These are phyloP conservation scores for Mesembryanthemum crystallinum DNA, from an alignment of 148 eudicot species.

Conservation along the genomic window DNA sequence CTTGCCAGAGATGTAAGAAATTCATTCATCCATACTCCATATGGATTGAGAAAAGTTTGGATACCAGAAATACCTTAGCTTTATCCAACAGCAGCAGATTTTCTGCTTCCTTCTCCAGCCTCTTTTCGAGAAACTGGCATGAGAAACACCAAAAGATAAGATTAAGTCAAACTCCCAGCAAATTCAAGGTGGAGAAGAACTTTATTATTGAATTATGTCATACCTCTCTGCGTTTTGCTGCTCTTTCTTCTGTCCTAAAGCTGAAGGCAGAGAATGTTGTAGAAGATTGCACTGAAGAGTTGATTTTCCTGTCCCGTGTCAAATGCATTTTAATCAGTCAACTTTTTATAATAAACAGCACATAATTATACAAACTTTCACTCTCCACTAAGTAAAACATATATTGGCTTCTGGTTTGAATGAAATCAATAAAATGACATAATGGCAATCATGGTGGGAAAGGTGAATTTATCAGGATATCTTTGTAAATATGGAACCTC, in stretches of 20 bases:
- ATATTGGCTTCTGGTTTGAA: background rate
- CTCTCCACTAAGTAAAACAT: background rate
- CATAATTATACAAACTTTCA: background rate
- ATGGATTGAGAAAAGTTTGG: background rate
- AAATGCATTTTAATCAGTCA: background rate
- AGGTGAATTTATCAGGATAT: background rate
- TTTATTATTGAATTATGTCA: background rate
- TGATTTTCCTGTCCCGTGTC: constrained; percentile 34
- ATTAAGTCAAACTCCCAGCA: background rate
- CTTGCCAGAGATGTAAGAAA: background rate
- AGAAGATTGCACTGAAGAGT: constrained; percentile 42
- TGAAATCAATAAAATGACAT: background rate
- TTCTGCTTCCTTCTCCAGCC: constrained; percentile 56
- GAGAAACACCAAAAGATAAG: background rate
- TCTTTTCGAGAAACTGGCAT: constrained; percentile 58
- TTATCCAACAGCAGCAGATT: constrained; percentile 38
- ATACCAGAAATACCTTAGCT: constrained; percentile 46
- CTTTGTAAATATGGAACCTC: background rate
- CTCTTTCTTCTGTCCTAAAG: constrained; percentile 82
- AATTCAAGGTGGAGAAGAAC: background rate
- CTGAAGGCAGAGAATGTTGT: constrained; percentile 48
- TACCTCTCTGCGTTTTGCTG: constrained; percentile 75
- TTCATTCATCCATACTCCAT: background rate
- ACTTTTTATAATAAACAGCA: constrained; percentile 2
- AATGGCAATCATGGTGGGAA: background rate